A percentile compares a stretch with the other conserved stretches of the same genome.
Conservation (phyloP, 2,329 filamentous ascomycete genomes). For the Xylaria sp. region DNA sequence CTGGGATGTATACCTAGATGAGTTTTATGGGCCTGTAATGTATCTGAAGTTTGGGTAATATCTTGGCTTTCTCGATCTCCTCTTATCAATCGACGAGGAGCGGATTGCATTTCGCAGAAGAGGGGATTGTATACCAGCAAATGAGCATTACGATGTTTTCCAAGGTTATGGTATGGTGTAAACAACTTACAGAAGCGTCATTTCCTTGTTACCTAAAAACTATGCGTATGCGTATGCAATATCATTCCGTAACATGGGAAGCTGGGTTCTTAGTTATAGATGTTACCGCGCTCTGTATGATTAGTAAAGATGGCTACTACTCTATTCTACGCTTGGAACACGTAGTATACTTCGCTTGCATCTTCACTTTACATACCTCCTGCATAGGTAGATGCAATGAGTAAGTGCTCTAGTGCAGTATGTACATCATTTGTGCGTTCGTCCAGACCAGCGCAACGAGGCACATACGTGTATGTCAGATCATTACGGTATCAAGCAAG, state of each 20-base stretch:
- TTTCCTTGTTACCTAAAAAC: background rate
- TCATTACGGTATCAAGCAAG: slow-evolving; percentile 3
- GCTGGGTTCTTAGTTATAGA: background rate
- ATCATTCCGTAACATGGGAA: background rate
- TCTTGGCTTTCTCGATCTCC: background rate
- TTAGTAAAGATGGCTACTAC: background rate
- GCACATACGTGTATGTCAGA: background rate
- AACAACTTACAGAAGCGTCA: too few relatives aligned
- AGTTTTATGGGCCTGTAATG: background rate
- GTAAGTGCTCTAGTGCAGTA: background rate
- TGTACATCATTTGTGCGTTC: background rate
- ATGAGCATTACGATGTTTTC: background rate
- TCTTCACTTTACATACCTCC: background rate
- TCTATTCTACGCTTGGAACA: background rate
- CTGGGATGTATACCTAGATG: background rate
- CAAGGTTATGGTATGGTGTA: background rate
- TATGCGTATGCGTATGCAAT: background rate
- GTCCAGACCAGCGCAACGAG: background rate
- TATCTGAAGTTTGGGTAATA: slow-evolving; percentile 1
- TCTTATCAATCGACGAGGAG: background rate
- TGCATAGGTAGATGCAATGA: background rate
- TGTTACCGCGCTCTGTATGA: background rate
- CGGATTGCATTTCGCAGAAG: background rate
- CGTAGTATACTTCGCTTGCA: background rate
- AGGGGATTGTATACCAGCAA: background rate